Percentiles rank a stretch among this genome's conserved stretches.
Conservation (phyloP, 306 rosid genomes). For the Quercus suber region DNA sequence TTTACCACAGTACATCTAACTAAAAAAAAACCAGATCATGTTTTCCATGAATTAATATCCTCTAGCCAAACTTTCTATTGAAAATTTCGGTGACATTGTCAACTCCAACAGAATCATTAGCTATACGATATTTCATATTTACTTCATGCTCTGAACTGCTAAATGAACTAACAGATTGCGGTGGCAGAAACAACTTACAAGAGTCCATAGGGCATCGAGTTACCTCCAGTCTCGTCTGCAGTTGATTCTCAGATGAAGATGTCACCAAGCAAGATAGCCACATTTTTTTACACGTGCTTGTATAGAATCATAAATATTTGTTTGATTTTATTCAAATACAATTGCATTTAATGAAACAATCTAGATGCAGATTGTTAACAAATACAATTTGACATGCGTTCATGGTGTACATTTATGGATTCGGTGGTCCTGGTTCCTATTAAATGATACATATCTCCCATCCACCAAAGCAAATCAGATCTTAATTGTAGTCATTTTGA, state of each 20-base stretch:
- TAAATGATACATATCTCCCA: no score
- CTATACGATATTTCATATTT: no score
- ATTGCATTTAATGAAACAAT: no score
- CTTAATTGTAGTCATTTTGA: no score
- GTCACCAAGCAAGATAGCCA: not conserved
- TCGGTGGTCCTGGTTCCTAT: not conserved
- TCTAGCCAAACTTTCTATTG: no score
- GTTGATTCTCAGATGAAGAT: not conserved
- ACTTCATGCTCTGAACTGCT: not conserved
- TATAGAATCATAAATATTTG: not conserved
- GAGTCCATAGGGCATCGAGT: not conserved
- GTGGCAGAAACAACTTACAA: not conserved
- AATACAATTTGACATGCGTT: not conserved
- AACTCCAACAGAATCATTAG: no score
- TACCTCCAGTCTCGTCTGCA: not conserved
- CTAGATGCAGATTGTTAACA: no score
- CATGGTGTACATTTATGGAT: not conserved
- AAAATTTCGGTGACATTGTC: no score
- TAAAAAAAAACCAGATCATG: no score
- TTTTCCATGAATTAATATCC: no score
- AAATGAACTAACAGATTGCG: not conserved
- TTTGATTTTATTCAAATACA: not conserved
- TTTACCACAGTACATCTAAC: no score
- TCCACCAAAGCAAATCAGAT: no score
- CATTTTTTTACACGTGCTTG: not conserved